These are phyloP conservation scores for Ogataea neopini DNA, from an alignment of 805 yeast genomes.

Conservation along the genomic window DNA sequence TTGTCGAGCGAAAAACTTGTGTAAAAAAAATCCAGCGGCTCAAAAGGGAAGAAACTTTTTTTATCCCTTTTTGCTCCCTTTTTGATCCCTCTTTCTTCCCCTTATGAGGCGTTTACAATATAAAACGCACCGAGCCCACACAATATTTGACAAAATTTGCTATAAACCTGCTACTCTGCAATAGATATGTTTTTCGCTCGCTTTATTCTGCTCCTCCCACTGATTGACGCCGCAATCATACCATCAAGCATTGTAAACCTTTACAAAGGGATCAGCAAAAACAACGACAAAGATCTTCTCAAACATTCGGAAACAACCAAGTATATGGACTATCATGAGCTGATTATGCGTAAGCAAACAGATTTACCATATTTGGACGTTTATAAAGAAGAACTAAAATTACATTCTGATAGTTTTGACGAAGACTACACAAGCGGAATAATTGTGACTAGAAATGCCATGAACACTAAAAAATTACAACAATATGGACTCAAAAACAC, in stretches of 20 bases:
- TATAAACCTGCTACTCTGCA: neutral
- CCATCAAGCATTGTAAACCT: slow-evolving; percentile 13
- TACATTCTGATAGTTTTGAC: slow-evolving; percentile 16
- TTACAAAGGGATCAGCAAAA: slow-evolving; percentile 1
- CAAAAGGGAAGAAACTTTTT: neutral
- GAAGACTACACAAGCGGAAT: slow-evolving; percentile 27
- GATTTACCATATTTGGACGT: slow-evolving; percentile 11
- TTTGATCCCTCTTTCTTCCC: neutral
- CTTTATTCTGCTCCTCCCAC: neutral
- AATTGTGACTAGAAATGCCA: slow-evolving; percentile 20
- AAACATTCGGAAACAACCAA: slow-evolving; percentile 8
- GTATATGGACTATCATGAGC: slow-evolving; percentile 7
- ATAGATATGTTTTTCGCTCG: too few relatives aligned
- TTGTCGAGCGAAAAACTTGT: neutral
- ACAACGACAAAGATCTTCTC: neutral
- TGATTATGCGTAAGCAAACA: slow-evolving; percentile 8
- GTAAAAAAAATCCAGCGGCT: neutral
- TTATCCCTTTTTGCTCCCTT: neutral
- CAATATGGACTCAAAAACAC: slow-evolving; percentile 21
- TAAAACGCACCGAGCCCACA: neutral
- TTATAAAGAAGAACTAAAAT: slow-evolving; percentile 15
- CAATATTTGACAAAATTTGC: neutral
- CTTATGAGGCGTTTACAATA: neutral
- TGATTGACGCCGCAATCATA: slow-evolving; percentile 9
- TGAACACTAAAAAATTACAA: slow-evolving; percentile 11